Evolutionary conservation across 2,329 filamentous ascomycete species (phyloP).

Genomic region (Nigrograna mackinnonii): DNA sequence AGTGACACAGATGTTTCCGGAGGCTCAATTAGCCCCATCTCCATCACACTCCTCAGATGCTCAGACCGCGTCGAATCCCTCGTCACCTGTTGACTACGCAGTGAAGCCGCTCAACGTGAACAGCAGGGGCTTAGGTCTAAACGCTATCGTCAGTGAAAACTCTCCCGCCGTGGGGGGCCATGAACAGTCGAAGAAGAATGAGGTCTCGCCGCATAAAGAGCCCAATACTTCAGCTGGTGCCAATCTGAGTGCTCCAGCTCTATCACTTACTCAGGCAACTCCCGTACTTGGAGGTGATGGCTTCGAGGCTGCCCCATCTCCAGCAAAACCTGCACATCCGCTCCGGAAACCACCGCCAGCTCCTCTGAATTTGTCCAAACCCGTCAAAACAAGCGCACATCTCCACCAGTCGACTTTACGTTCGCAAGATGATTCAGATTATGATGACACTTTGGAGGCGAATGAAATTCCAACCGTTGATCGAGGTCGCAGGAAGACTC

Average conservation of each 20-base stretch:
- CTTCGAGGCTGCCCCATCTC: conserved; percentile 38
- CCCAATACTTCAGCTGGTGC: conserved; percentile 12
- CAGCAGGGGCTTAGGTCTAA: conserved; percentile 24
- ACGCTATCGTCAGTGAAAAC: conserved; percentile 22
- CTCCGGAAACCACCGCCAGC: conserved; percentile 83
- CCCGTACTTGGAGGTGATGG: conserved; percentile 39
- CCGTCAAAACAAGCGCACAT: conserved; percentile 46
- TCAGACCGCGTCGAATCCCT: conserved; percentile 21
- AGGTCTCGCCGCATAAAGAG: too few relatives aligned
- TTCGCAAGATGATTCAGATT: conserved; percentile 79
- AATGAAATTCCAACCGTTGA: conserved; percentile 62
- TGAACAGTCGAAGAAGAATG: too few relatives aligned
- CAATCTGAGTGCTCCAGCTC: conserved; percentile 24
- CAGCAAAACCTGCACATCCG: conserved; percentile 41
- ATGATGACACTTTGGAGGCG: conserved; percentile 75
- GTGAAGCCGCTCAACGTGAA: conserved; percentile 30
- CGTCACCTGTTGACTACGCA: conserved; percentile 36
- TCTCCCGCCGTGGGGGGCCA: conserved; percentile 10
- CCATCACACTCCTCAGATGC: conserved; percentile 31
- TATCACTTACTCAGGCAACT: conserved; percentile 44
- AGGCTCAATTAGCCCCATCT: conserved; percentile 34
- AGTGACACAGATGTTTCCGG: conserved; percentile 24
- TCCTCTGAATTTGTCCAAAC: conserved; percentile 71
- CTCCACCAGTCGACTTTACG: conserved; percentile 48
- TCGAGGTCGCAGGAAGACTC: conserved; percentile 79